Conservation (phyloP, 2,329 filamentous ascomycete species). For the Aspergillus sergii region DNA sequence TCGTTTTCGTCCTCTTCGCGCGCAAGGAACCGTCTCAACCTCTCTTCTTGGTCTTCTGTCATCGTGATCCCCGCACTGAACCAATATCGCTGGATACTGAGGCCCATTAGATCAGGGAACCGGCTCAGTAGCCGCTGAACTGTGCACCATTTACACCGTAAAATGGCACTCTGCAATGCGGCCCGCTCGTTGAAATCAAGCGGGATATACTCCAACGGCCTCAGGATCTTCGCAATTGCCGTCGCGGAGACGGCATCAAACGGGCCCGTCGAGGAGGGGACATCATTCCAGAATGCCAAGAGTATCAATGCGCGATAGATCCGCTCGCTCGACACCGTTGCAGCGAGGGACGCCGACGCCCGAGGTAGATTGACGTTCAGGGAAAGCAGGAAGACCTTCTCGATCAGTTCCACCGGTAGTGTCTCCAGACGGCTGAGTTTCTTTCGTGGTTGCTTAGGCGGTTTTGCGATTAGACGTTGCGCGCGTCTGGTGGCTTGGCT, state of each 20-base stretch:
- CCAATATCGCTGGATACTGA: conserved; percentile 40
- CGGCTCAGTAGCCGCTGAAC: conserved; percentile 34
- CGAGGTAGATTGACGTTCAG: conserved; percentile 49
- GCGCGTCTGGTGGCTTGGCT: conserved; percentile 16
- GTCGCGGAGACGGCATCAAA: conserved; percentile 4
- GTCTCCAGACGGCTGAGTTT: conserved; percentile 44
- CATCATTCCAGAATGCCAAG: conserved; percentile 43
- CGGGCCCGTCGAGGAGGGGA: neutral
- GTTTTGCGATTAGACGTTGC: conserved; percentile 14
- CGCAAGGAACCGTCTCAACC: conserved; percentile 25
- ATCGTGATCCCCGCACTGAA: conserved; percentile 28
- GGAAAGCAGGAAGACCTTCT: conserved; percentile 54
- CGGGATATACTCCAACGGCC: conserved; percentile 38
- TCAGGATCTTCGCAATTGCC: conserved; percentile 34
- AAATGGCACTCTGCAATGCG: conserved; percentile 37
- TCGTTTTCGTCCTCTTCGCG: conserved; percentile 15
- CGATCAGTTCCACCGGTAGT: conserved; percentile 55
- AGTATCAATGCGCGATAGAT: conserved; percentile 46
- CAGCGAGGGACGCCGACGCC: conserved; percentile 45
- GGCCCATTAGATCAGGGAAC: conserved; percentile 36
- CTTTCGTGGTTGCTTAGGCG: conserved; percentile 10
- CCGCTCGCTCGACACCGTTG: conserved; percentile 42
- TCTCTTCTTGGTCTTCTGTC: conserved; percentile 18
- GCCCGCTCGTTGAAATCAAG: conserved; percentile 31
- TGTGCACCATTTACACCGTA: conserved; percentile 46